These are phyloP conservation scores for Penicillium sp. DNA, from an alignment of 2,329 filamentous ascomycete genomes.

Conservation along the genomic window DNA sequence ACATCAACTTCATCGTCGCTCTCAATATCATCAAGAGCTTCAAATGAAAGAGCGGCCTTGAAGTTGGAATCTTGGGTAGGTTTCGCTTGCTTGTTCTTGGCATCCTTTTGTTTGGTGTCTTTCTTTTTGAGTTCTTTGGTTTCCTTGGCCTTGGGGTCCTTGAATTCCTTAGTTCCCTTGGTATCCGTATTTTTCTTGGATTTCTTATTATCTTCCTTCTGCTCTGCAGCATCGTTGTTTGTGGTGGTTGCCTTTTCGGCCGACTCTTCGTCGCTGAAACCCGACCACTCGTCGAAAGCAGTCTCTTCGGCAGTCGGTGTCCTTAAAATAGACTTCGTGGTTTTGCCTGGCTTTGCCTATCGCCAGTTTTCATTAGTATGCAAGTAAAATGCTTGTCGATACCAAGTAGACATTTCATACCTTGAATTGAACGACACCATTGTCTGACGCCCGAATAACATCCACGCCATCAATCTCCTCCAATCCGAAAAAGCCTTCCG, in stretches of 20 bases:
- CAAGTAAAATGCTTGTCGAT: background rate
- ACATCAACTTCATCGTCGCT: slow-evolving; percentile 66
- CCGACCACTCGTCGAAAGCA: slow-evolving; percentile 62
- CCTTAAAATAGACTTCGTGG: slow-evolving; percentile 35
- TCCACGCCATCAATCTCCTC: slow-evolving; percentile 93
- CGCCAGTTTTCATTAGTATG: background rate
- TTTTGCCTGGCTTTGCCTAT: slow-evolving; percentile 38
- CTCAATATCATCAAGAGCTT: slow-evolving; percentile 39
- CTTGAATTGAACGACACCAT: slow-evolving; percentile 48
- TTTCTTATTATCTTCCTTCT: slow-evolving; percentile 25
- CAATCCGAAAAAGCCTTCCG: slow-evolving; percentile 89
- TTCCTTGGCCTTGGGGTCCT: slow-evolving; percentile 21
- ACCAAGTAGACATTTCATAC: slow-evolving; percentile 19
- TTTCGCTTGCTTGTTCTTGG: slow-evolving; percentile 26
- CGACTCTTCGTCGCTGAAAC: slow-evolving; percentile 59
- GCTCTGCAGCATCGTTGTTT: slow-evolving; percentile 10
- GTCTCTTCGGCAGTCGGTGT: slow-evolving; percentile 15
- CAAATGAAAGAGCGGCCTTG: slow-evolving; percentile 38
- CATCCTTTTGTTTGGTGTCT: slow-evolving; percentile 14
- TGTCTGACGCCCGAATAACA: slow-evolving; percentile 66
- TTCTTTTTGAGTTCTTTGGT: slow-evolving; percentile 29
- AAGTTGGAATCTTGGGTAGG: slow-evolving; percentile 36
- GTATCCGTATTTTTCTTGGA: slow-evolving; percentile 18
- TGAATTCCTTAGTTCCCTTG: slow-evolving; percentile 15
- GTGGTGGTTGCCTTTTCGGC: slow-evolving; percentile 18